These are phyloP conservation scores for Termitomyces bulborhizus DNA, from an alignment of 768 basidiomycete species.

Conservation along the genomic window DNA sequence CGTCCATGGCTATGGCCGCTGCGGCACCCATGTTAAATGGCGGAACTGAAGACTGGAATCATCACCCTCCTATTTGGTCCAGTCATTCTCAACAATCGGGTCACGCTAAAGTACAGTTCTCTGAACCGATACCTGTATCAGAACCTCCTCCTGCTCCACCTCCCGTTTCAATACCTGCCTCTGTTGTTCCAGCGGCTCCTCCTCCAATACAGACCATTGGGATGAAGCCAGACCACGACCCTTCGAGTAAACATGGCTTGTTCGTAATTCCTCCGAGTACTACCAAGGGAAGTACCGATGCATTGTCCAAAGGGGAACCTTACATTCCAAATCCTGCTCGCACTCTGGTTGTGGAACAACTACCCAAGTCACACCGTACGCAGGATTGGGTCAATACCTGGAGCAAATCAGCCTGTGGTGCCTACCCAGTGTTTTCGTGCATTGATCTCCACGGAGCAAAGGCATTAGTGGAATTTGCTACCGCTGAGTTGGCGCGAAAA, in stretches of 20 bases:
- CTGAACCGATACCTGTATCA: slow-evolving; percentile 5
- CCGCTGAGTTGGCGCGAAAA: slow-evolving; percentile 34
- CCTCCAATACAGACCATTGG: slow-evolving; percentile 27
- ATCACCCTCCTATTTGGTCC: background rate
- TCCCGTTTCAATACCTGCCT: slow-evolving; percentile 14
- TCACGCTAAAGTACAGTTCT: slow-evolving; percentile 4
- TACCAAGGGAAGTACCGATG: background rate
- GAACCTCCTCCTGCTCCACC: slow-evolving; percentile 10
- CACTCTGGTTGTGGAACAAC: slow-evolving; percentile 50
- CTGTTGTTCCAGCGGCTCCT: slow-evolving; percentile 14
- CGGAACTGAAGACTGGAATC: background rate
- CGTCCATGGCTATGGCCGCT: slow-evolving; percentile 34
- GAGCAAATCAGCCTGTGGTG: slow-evolving; percentile 31
- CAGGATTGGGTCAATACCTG: slow-evolving; percentile 36
- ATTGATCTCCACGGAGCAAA: slow-evolving; percentile 36
- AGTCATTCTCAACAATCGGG: slow-evolving; percentile 10
- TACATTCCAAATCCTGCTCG: slow-evolving; percentile 42
- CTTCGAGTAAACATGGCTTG: slow-evolving; percentile 39
- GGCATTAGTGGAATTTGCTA: slow-evolving; percentile 46
- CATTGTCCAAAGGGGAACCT: slow-evolving; percentile 12
- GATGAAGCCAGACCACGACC: slow-evolving; percentile 38
- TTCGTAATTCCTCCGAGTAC: slow-evolving; percentile 26
- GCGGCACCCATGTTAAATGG: slow-evolving; percentile 12
- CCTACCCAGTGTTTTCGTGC: slow-evolving; percentile 32
- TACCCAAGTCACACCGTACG: slow-evolving; percentile 43